Conservation (phyloP, 768 basidiomycete species). For the Kwoniella botswanensis region DNA sequence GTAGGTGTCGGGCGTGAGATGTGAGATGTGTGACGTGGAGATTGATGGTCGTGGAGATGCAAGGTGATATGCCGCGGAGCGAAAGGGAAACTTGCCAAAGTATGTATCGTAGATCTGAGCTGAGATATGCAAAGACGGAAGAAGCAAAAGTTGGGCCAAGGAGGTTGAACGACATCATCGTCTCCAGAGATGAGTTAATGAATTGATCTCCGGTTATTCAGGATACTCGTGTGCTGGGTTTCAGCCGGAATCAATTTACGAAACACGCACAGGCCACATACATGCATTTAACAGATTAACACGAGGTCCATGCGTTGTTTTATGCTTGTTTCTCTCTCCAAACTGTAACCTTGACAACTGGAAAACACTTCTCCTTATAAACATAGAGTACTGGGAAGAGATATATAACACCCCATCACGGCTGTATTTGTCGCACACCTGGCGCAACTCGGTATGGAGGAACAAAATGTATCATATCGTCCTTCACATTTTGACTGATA, state of each 20-base stretch:
- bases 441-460: too few species aligned
- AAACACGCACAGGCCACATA: slow-evolving; percentile 1
- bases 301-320: not conserved
- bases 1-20: not conserved
- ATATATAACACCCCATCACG: not conserved
- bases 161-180: not conserved
- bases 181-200: not conserved
- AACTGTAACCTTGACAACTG: not conserved
- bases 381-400: not conserved
- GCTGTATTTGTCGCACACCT: too few species aligned
- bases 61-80: not conserved
- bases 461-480: too few species aligned
- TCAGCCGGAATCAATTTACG: not conserved
- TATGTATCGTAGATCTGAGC: not conserved
- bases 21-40: too few species aligned
- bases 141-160: not conserved
- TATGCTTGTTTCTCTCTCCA: not conserved
- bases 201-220: slow-evolving; percentile 3
- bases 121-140: not conserved
- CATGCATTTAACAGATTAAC: not conserved
- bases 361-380: not conserved
- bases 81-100: not conserved
- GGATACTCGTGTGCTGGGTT: not conserved
- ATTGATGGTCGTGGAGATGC: too few species aligned
- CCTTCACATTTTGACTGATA: too few species aligned